Conservation (phyloP, 2,329 filamentous ascomycete genomes). For the Colletotrichum graminicola region DNA sequence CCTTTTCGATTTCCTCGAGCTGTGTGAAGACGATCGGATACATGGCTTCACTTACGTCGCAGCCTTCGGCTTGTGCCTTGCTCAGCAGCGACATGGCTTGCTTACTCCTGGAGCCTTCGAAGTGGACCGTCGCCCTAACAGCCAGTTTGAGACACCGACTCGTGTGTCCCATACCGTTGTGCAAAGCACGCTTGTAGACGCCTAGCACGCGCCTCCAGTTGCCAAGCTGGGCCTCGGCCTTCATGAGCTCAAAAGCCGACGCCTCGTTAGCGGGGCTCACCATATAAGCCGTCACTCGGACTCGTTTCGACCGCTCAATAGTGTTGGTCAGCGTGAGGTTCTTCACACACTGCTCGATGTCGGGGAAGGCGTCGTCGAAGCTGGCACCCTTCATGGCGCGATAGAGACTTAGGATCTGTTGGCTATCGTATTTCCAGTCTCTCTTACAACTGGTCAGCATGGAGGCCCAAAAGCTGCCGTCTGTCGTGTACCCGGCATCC, state of each 20-base stretch:
- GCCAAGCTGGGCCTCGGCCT: slow-evolving; percentile 51
- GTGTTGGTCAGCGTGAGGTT: slow-evolving; percentile 5
- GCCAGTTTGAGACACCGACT: slow-evolving; percentile 61
- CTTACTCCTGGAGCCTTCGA: slow-evolving; percentile 47
- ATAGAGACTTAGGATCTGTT: slow-evolving; percentile 52
- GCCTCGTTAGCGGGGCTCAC: slow-evolving; percentile 47
- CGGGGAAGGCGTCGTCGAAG: slow-evolving; percentile 35
- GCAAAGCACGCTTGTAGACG: slow-evolving; percentile 55
- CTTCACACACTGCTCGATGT: slow-evolving; percentile 34
- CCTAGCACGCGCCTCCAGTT: slow-evolving; percentile 51
- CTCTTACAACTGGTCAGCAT: slow-evolving; percentile 54
- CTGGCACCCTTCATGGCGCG: slow-evolving; percentile 48
- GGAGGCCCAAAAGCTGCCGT: slow-evolving; percentile 54
- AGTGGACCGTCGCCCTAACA: slow-evolving; percentile 57
- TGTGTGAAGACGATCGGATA: slow-evolving; percentile 55
- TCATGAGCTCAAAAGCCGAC: slow-evolving; percentile 57
- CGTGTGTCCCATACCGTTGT: slow-evolving; percentile 53
- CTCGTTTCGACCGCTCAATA: slow-evolving; percentile 40
- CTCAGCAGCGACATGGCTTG: slow-evolving; percentile 56
- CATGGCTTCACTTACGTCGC: slow-evolving; percentile 57
- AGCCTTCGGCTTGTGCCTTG: slow-evolving; percentile 54
- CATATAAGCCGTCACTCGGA: slow-evolving; percentile 38
- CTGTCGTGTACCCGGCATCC: slow-evolving; percentile 51
- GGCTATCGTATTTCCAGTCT: slow-evolving; percentile 54
- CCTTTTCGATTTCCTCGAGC: slow-evolving; percentile 50